These are phyloP conservation scores for Jamesozyma lodderae DNA, from an alignment of 805 yeast species.

Conservation along the genomic window DNA sequence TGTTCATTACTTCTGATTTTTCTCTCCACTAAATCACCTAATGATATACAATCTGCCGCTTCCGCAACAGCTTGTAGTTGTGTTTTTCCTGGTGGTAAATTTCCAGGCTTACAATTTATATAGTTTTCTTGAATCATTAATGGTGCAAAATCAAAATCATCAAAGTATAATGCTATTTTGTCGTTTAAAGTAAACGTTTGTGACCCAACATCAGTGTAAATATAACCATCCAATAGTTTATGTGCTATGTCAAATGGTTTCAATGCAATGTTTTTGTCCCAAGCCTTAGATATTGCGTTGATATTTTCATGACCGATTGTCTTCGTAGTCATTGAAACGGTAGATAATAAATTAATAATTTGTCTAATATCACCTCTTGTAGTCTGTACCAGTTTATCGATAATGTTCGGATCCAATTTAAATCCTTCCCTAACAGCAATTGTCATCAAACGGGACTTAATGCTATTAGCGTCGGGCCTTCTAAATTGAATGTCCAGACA, in stretches of 20 bases:
- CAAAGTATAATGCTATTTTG: conserved; percentile 81
- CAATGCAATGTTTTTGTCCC: conserved; percentile 86
- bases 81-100: conserved; percentile 34
- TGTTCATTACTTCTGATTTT: conserved; percentile 85
- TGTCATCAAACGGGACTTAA: conserved; percentile 78
- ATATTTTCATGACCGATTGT: conserved; percentile 49
- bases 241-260: conserved; percentile 88
- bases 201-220: conserved; percentile 40
- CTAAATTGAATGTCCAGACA: conserved; percentile 76
- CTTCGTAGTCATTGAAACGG: conserved; percentile 68
- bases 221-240: conserved; percentile 50
- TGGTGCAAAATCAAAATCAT: conserved; percentile 91
- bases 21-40: conserved; percentile 71
- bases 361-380: conserved; percentile 91
- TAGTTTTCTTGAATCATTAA: conserved; percentile 95
- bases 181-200: conserved; percentile 56
- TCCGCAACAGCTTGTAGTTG: conserved; percentile 56
- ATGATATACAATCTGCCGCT: conserved; percentile 85
- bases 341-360: conserved; percentile 79
- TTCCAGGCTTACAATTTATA: conserved; percentile 51
- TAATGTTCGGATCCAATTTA: conserved; percentile 66
- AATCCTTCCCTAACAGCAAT: conserved; percentile 81
- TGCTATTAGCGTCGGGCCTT: conserved; percentile 76
- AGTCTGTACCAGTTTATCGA: conserved; percentile 75
- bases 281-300: conserved; percentile 51